Conservation (phyloP, 768 basidiomycete species). For the Hygrocybe coccinea region DNA sequence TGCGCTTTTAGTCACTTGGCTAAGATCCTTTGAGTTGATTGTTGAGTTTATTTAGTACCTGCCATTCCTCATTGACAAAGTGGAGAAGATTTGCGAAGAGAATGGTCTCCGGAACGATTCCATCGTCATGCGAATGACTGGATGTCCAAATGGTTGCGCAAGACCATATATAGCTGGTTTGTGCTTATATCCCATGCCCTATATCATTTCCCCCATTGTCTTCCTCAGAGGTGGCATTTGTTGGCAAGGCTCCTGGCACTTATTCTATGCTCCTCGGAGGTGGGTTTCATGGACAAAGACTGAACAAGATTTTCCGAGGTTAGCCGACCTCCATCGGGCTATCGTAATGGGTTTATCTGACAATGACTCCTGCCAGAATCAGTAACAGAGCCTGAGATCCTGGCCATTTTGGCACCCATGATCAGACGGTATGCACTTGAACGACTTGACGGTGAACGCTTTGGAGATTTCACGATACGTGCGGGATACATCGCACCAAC, state of each 20-base stretch:
- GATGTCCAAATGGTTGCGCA: constrained; percentile 92
- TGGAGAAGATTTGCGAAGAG: constrained; percentile 92
- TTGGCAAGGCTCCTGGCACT: constrained; percentile 90
- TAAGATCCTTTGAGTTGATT: neutral
- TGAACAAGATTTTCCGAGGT: constrained; percentile 96
- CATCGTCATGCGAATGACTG: constrained; percentile 98
- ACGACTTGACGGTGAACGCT: constrained; percentile 79
- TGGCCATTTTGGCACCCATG: constrained; percentile 86
- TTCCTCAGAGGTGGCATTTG: constrained; percentile 80
- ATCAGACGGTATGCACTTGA: constrained; percentile 92
- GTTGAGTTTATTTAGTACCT: constrained; percentile 59
- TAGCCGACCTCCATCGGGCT: too few species aligned
- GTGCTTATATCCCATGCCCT: constrained; percentile 1
- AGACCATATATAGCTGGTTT: constrained; percentile 86
- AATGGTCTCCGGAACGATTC: constrained; percentile 89
- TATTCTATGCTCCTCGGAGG: constrained; percentile 96
- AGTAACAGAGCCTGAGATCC: constrained; percentile 86
- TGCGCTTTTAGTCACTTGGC: constrained; percentile 21
- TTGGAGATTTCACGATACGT: constrained; percentile 93
- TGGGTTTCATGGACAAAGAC: constrained; percentile 87
- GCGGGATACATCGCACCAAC: constrained; percentile 87
- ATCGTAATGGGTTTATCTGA: too few species aligned
- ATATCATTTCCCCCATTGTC: constrained; percentile 1
- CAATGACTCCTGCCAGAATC: constrained; percentile 57
- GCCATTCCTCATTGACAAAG: constrained; percentile 87